These are phyloP conservation scores for Neonectria magnoliae DNA, from an alignment of 2,329 filamentous ascomycete genomes.

Conservation along the genomic window DNA sequence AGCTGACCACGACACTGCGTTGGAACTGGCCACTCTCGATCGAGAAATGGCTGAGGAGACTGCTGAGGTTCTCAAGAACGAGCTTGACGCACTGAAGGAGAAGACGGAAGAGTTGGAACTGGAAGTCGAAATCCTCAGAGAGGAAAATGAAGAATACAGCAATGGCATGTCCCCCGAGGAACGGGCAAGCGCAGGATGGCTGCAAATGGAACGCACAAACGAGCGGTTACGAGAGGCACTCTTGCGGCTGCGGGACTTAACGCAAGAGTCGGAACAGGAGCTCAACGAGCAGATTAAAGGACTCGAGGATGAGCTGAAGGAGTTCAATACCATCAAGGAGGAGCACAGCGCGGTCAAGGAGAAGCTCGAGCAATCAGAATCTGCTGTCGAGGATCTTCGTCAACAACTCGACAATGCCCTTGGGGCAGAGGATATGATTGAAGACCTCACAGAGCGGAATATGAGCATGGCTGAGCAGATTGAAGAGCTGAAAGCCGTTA, in stretches of 20 bases:
- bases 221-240: conserved; percentile 88
- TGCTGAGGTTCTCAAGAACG: conserved; percentile 81
- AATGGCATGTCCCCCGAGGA: conserved; percentile 91
- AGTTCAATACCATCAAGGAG: conserved; percentile 72
- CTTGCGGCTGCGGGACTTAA: conserved; percentile 84
- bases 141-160: conserved; percentile 86
- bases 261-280: conserved; percentile 84
- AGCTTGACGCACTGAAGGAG: conserved; percentile 79
- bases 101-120: conserved; percentile 86
- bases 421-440: conserved; percentile 92
- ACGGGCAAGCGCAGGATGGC: conserved; percentile 84
- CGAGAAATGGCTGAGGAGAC: conserved; percentile 97
- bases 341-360: conserved; percentile 77
- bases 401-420: conserved; percentile 91
- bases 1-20: conserved; percentile 83
- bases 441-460: conserved; percentile 89
- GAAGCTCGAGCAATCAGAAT: conserved; percentile 77
- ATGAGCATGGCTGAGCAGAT: conserved; percentile 85
- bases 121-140: conserved; percentile 85
- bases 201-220: conserved; percentile 91
- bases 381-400: conserved; percentile 83
- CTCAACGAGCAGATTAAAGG: conserved; percentile 78
- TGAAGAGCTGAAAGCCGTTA: conserved; percentile 80
- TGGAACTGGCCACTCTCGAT: conserved; percentile 90
- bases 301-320: conserved; percentile 77